Evolutionary conservation across 139 green algal species (phyloP).

Genomic region (Chlamydomonas asymmetrica): DNA sequence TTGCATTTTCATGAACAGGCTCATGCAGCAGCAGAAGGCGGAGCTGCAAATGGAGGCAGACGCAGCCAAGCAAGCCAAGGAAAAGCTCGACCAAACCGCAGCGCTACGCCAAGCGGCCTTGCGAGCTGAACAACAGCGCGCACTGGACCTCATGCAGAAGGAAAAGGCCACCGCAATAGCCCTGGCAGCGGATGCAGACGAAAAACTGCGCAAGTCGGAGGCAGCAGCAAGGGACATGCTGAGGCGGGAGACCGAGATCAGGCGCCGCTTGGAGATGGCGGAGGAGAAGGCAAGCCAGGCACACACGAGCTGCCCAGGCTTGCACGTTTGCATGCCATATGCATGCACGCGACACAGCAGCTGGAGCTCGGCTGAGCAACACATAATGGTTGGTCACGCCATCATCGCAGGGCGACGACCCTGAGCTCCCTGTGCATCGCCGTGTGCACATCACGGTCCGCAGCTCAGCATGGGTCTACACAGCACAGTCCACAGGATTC

Average conservation of each 20-base stretch:
- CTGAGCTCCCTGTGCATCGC: background rate
- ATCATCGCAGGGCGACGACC: background rate
- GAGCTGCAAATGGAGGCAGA: too few species aligned
- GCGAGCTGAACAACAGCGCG: slow-evolving; percentile 22
- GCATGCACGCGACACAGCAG: background rate
- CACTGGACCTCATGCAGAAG: slow-evolving; percentile 23
- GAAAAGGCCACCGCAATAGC: slow-evolving; percentile 1
- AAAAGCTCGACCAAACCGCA: too few species aligned
- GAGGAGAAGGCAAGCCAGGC: slow-evolving; percentile 6
- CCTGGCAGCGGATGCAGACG: background rate
- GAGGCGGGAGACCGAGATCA: slow-evolving; percentile 10
- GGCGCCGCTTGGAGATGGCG: background rate
- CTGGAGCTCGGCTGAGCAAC: background rate
- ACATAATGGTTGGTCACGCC: background rate
- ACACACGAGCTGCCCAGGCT: too few species aligned
- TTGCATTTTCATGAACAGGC: too few species aligned
- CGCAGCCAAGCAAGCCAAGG: too few species aligned
- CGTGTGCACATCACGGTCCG: background rate
- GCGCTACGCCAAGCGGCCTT: too few species aligned
- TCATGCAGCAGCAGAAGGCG: too few species aligned
- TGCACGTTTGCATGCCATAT: background rate
- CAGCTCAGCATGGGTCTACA: background rate
- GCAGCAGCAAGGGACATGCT: background rate
- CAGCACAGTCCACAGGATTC: too few species aligned
- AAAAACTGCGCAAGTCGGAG: slow-evolving; percentile 13